A percentile compares a stretch with the other conserved stretches of the same genome.
phyloP scores from a whole-genome alignment of 441 rosid genomes.

The Erysimum pusillum region DNA sequence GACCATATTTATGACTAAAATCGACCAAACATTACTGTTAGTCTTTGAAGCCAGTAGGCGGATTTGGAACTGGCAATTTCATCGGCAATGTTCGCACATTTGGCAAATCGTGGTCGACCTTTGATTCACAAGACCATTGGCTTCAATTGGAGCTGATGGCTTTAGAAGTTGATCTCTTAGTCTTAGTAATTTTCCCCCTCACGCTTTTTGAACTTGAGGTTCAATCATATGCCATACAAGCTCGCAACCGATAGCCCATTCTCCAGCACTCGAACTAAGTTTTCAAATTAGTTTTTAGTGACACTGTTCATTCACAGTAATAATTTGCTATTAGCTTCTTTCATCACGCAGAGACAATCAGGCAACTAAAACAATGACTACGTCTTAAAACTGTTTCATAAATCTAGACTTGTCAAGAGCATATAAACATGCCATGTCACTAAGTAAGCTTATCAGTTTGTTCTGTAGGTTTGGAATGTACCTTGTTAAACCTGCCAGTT shows the following conservation, averaged over 20 bases:
- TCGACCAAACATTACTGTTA: slow-evolving; percentile 22
- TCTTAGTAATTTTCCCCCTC: too few species aligned
- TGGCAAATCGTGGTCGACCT: slow-evolving; percentile 70
- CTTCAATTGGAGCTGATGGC: slow-evolving; percentile 70
- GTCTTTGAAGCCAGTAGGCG: not conserved
- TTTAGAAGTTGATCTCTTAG: slow-evolving; percentile 71
- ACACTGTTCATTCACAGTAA: slow-evolving; percentile 54
- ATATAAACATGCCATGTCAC: too few species aligned
- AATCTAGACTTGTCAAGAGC: too few species aligned
- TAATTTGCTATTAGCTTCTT: slow-evolving; percentile 29
- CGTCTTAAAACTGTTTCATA: too few species aligned
- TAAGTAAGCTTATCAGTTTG: too few species aligned
- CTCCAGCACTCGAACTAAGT: slow-evolving; percentile 77
- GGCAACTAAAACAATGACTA: too few species aligned
- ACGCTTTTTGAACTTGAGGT: slow-evolving; percentile 65
- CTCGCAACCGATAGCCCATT: slow-evolving; percentile 79
- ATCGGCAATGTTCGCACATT: slow-evolving; percentile 76
- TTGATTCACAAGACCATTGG: slow-evolving; percentile 91
- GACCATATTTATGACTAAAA: slow-evolving; percentile 30
- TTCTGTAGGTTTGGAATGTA: too few species aligned
- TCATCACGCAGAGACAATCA: slow-evolving; percentile 9
- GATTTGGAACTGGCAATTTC: slow-evolving; percentile 25
- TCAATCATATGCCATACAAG: slow-evolving; percentile 57
- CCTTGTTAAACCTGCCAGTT: too few species aligned
- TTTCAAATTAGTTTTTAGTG: slow-evolving; percentile 81